These are phyloP conservation scores for Pseudogymnoascus sp. DNA, from an alignment of 2,329 filamentous ascomycete genomes.

Conservation along the genomic window DNA sequence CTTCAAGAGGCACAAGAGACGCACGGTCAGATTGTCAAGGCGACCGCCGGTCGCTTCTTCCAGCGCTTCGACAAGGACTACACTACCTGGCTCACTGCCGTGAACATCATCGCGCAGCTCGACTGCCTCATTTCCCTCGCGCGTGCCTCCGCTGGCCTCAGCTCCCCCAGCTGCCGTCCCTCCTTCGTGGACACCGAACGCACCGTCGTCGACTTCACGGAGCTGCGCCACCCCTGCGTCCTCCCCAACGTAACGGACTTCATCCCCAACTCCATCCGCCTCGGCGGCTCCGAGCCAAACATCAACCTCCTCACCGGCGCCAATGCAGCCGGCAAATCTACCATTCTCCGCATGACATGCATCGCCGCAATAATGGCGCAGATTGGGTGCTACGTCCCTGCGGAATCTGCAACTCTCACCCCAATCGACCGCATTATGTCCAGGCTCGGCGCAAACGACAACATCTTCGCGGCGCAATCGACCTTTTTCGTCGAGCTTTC, in stretches of 20 bases:
- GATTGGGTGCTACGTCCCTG: constrained; percentile 88
- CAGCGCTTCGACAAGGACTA: constrained; percentile 85
- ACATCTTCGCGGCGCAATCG: constrained; percentile 95
- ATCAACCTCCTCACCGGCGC: constrained; percentile 91
- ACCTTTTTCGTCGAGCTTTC: constrained; percentile 98
- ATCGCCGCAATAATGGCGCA: constrained; percentile 96
- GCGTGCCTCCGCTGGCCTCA: constrained; percentile 76
- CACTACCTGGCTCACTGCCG: constrained; percentile 76
- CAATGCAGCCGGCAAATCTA: constrained; percentile 96
- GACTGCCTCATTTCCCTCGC: constrained; percentile 93
- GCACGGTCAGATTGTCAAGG: constrained; percentile 83
- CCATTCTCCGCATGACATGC: constrained; percentile 92
- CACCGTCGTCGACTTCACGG: constrained; percentile 83
- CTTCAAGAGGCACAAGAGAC: constrained; percentile 92
- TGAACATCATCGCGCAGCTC: constrained; percentile 83
- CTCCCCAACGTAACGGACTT: constrained; percentile 84
- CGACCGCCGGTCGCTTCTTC: constrained; percentile 78
- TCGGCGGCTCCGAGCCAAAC: constrained; percentile 75
- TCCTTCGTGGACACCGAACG: constrained; percentile 79
- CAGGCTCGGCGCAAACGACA: constrained; percentile 92
- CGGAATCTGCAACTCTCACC: constrained; percentile 72
- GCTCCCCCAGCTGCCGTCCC: constrained; percentile 82
- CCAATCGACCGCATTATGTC: constrained; percentile 98
- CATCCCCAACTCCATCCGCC: constrained; percentile 87
- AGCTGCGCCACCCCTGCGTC: constrained; percentile 94